Percentiles rank a stretch among this genome's conserved stretches.
These are phyloP conservation scores for Forsythia viridissima DNA, from an alignment of 257 asterid genomes.

Conservation along the genomic window DNA sequence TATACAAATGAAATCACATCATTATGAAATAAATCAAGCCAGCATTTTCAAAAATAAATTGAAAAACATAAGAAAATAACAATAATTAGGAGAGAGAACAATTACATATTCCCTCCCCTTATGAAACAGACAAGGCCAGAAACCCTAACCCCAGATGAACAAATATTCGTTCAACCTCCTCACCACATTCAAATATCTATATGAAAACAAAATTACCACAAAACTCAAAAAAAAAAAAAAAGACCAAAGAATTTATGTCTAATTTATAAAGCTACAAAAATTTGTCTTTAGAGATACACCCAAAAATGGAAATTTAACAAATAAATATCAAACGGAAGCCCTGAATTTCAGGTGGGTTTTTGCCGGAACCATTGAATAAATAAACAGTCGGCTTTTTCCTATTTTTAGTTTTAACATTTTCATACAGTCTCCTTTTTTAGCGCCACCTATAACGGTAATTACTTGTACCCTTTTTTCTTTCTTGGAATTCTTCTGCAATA, in stretches of 20 bases:
- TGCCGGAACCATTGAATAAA: not conserved
- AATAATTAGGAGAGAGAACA: constrained; percentile 33
- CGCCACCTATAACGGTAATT: constrained; percentile 39
- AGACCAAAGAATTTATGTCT: constrained; percentile 12
- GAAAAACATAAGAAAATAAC: not conserved
- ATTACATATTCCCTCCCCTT: constrained; percentile 34
- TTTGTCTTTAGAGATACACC: not conserved
- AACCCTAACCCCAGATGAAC: constrained; percentile 26
- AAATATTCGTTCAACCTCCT: not conserved
- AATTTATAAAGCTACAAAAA: not conserved
- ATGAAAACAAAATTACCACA: constrained; percentile 14
- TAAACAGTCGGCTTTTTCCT: not conserved
- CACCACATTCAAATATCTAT: constrained; percentile 34
- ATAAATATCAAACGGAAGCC: not conserved
- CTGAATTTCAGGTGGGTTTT: not conserved
- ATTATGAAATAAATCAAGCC: constrained; percentile 8
- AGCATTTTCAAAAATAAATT: not conserved
- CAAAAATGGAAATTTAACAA: not conserved
- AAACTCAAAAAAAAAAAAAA: constrained; percentile 13
- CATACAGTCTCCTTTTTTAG: constrained; percentile 27
- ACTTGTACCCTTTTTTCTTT: constrained; percentile 8
- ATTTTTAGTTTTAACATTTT: constrained; percentile 5
- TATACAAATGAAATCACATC: constrained; percentile 21
- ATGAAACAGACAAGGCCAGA: constrained; percentile 3
- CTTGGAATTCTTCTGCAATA: not conserved